Evolutionary conservation across 2,329 filamentous ascomycete species (phyloP), one percentile per base, ranked within the genome.

Genomic region (Aspergillus ochraceus): DNA sequence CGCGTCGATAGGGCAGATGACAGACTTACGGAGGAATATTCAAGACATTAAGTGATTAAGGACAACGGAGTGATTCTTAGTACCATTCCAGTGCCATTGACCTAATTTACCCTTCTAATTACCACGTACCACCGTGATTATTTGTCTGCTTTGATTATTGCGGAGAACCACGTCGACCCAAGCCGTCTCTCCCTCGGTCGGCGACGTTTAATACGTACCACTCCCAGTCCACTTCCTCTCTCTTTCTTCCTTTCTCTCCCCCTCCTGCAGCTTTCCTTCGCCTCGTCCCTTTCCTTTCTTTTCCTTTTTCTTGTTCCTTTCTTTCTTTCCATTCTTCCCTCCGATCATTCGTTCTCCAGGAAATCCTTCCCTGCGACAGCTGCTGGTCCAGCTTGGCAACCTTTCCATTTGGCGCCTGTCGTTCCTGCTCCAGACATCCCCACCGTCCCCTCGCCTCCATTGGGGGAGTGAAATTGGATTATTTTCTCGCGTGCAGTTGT

Each of bases 341-440:
- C 14, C 32, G 26, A 29, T 36, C 32, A 36, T 36, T 36, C 32
- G 32, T 36, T 36, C 14, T 14, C 32, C 32, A 36, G 32, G 11
- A 36, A 14, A 22, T 20, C 45, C 11, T 47, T n/a, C 36, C 30
- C 30, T 32, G 53, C 30, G 55, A 46, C 47, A 60, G 64, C 64
- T 66, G 64, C 64, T 64, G 64, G 64, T 52, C 30, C 64, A 60
- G 64, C 64, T 61, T 59, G 29, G 20, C 49, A 54, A 29, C 14
- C 32, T 6, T 30, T 47, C 39, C 47, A 56, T 55, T 36, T 55
- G n/a, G 19, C 30, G 46, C 49, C 54, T 39, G 26, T 55, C 54
- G 46, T 54, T 54, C 20, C 52, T 47, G 45, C 45, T 24, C 45
- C 19, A 14, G 22, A 29, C 45, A 47, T 46, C 53, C 50, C 39